A percentile compares a stretch with the other conserved stretches of the same genome.
Evolutionary conservation across 1,284 basidiomycete species (phyloP).

Genomic region (Chalciporus sp.): DNA sequence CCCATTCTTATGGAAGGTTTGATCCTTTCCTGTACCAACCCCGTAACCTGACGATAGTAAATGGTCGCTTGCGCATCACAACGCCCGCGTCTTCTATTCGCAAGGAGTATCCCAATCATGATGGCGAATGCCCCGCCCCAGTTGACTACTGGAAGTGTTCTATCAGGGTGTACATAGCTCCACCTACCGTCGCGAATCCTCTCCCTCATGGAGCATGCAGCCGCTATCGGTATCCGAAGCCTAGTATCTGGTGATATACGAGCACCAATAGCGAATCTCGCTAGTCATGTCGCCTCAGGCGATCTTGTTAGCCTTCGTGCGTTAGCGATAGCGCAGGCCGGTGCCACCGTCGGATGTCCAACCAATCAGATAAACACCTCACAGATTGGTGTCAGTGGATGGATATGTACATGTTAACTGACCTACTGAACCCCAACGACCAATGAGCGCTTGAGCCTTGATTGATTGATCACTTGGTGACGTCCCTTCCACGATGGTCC

Average conservation of each 20-base stretch:
- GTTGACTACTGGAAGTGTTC: too few relatives aligned
- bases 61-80: background rate
- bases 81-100: too few relatives aligned
- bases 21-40: slow-evolving; percentile 5
- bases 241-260: background rate
- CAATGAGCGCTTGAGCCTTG: background rate
- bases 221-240: slow-evolving; percentile 5
- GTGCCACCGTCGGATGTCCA: background rate
- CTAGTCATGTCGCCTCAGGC: background rate
- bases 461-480: too few relatives aligned
- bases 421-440: background rate
- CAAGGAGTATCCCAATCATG: background rate
- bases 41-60: background rate
- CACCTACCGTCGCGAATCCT: slow-evolving; percentile 15
- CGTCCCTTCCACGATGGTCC: too few relatives aligned
- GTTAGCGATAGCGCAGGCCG: too few relatives aligned
- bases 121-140: too few relatives aligned
- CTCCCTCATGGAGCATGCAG: slow-evolving; percentile 9
- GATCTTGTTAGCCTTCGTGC: background rate
- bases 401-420: background rate
- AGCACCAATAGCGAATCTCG: slow-evolving; percentile 11
- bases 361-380: slow-evolving; percentile 19
- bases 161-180: too few relatives aligned
- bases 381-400: background rate
- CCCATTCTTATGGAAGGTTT: background rate